Base-by-base conservation (phyloP, 2,329 filamentous ascomycete species). In the Fusarium sp. region DNA sequence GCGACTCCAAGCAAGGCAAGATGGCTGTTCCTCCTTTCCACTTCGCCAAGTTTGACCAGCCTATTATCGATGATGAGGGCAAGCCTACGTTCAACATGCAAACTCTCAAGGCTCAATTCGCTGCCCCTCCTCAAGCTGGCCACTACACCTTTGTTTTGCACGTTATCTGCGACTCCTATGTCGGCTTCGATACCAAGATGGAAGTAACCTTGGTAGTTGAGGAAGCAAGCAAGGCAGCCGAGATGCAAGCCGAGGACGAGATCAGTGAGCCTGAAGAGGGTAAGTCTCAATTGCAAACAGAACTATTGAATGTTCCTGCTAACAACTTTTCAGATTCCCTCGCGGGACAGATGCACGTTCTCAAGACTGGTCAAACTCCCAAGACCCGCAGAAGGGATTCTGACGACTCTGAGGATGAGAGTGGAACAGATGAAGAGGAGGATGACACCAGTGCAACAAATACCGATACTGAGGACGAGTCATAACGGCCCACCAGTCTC, bases 201-300 rank as follows among this genome's bases (percentile, higher is more conserved):
- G 94, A 98, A 79, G 94, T 97, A 33, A 94, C 93, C 4, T 87
- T 99, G 59, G 89, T 92, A 33, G 94, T 99, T 14, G 94, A 97
- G 78, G 95, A 98, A 77, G 91, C 93, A 38, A 93, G 90, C 82
- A 96, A 95, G 84, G 95, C 94, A 10, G 92, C 89, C 25, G 89
- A 92, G 74, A 91, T 97, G 79, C 89, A 90, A 58, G 93, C 91
- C 52, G 94, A 98, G 75, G 96, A 97, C 77, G 96, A 99, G 66
- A 99, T 99, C 74, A 97, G 94, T 80, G 96, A 99, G 81, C 96
- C 97, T 39, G 96, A 98, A 72, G 96, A 99, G 86, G 96, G 96
- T 97, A 87, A 86, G 91, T 65, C 52, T 45, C 29, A 21, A 37
- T 18, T 25, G 4, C 29, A 46, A 44, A 7, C 11, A 21, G 9